Conservation (phyloP, 495 filamentous ascomycete species). For the Talaromyces trachyspermus region DNA sequence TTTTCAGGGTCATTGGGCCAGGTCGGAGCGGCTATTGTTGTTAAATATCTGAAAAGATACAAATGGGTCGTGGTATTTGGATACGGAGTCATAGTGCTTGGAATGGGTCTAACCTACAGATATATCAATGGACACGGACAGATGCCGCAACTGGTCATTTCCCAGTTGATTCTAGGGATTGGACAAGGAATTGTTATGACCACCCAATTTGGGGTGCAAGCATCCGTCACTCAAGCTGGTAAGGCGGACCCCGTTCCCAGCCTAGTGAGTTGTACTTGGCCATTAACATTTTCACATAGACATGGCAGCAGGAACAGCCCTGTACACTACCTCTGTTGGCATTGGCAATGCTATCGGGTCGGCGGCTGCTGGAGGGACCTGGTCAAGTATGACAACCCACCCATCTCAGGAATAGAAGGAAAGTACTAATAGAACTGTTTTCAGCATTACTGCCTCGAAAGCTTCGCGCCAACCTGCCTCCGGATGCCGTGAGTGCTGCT, state of each 20-base stretch:
- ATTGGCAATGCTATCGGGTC: conserved; percentile 4
- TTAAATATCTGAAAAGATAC: conserved; percentile 5
- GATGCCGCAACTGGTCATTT: conserved; percentile 4
- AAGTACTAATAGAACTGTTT: not conserved
- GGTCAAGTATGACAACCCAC: not conserved
- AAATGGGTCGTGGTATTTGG: conserved; percentile 5
- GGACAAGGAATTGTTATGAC: conserved; percentile 5
- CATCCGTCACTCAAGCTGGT: conserved; percentile 1
- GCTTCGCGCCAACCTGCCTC: conserved; percentile 2
- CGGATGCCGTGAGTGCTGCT: not conserved
- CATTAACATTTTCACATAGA: not conserved
- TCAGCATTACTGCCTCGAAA: conserved; percentile 2
- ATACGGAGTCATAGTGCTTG: conserved; percentile 5
- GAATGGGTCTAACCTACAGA: conserved; percentile 4
- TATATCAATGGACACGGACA: conserved; percentile 4
- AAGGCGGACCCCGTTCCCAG: not conserved
- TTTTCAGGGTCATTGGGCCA: conserved; percentile 6
- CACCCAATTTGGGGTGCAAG: conserved; percentile 4
- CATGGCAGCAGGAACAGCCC: conserved; percentile 2
- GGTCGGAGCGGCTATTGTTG: not conserved
- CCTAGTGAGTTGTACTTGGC: not conserved
- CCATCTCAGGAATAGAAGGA: not conserved
- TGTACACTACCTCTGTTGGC: not conserved
- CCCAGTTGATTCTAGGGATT: conserved; percentile 3
- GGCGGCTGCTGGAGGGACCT: not conserved